Base-by-base conservation (phyloP, 768 basidiomycete species). In the Epithele typhae region DNA sequence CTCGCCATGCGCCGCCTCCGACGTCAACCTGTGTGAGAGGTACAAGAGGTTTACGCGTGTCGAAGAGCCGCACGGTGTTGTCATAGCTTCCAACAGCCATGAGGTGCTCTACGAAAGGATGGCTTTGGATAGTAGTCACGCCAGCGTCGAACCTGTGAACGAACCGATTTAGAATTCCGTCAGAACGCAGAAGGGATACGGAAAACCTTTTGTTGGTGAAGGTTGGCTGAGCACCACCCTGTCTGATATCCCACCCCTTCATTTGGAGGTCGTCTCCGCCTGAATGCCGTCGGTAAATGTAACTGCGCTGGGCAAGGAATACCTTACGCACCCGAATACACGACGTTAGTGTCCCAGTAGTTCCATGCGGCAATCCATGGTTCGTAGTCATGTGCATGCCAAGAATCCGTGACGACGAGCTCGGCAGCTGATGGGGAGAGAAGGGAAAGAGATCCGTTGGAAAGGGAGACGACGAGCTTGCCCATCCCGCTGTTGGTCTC, bases 31-130 rank as follows among this genome's bases (percentile, higher is more conserved):
- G 68, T 1, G 67, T 60, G 11, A 97, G 53, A 0, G 89, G 79
- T 3, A 61, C 61, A 4, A 72, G 60, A 4, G 79, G 79, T 39
- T 82, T 85, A 4, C 95, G 83, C 0, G 70, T 72, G 65, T 98
- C 96, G 62, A 92, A 96, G 4, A 97, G 64, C 2, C 79, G 79
- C 14, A 99, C 79, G 7, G 71, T 78, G 51, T 76, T 74, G 66
- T 96, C 84, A 64, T 99, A 99, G 62, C 94, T 96, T 56, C 96
- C 96, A 4, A 95, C 92, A 1, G 93, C 93, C 18, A 97, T 60
- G 1, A 92, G 61, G 63, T 95, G 75, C 59, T 94, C 89, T 21
- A 78, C 59, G 59, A 86, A 71, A 1, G 89, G 91, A 59, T 92
- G 84, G 37, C 77, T 82, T 59, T 96, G 88, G 14, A 98, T 90